A percentile compares a stretch with the other conserved stretches of the same genome.
phyloP scores from a whole-genome alignment of 495 filamentous ascomycete species.

The Letharia columbiana region DNA sequence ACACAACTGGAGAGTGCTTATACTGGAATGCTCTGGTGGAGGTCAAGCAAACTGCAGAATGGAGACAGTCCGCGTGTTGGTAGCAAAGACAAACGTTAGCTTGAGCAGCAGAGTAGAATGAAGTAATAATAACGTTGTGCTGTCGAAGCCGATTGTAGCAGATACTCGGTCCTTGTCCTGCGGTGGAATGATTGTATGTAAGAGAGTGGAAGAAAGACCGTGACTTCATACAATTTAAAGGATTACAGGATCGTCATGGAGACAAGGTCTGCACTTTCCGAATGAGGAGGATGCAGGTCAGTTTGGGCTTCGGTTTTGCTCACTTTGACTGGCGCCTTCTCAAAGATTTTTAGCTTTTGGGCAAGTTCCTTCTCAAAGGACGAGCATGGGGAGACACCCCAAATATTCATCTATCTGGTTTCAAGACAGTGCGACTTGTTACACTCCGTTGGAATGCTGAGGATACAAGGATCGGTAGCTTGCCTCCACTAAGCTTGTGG shows the following conservation, averaged over 20 bases:
- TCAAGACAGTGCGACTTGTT: background rate
- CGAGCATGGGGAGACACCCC: background rate
- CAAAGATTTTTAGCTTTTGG: background rate
- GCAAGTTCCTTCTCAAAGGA: background rate
- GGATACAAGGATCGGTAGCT: conserved; percentile 32
- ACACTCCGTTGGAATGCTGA: background rate
- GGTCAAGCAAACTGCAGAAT: background rate
- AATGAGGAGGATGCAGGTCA: background rate
- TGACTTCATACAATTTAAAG: background rate
- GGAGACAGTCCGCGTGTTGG: background rate
- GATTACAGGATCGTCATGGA: background rate
- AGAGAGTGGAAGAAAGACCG: conserved; percentile 1
- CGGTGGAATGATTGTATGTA: background rate
- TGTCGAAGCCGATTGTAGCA: background rate
- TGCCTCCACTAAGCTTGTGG: conserved; percentile 64
- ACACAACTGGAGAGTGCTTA: background rate
- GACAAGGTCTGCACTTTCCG: background rate
- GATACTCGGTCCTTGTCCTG: background rate
- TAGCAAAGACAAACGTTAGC: background rate
- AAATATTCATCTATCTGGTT: background rate
- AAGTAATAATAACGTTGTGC: background rate
- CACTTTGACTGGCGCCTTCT: background rate
- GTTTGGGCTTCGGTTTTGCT: background rate
- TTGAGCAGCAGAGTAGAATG: background rate
- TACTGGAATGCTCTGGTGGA: background rate